These are phyloP conservation scores for Tetrahymena thermophila DNA, from an alignment of 73 alveolate genomes.

Conservation along the genomic window DNA sequence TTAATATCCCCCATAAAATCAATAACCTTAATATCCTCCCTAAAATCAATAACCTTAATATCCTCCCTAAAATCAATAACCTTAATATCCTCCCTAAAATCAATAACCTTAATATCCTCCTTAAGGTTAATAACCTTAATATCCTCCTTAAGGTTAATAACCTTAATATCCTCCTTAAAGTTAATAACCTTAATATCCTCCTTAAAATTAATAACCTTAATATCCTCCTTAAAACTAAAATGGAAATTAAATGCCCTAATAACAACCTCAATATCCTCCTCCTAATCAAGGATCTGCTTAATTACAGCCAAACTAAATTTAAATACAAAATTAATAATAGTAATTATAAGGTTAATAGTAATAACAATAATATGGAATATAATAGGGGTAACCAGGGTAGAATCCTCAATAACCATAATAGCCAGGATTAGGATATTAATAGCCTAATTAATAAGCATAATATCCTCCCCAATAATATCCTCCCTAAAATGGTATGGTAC, in stretches of 20 bases:
- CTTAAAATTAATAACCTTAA: not conserved
- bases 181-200: not conserved
- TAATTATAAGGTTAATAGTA: not conserved
- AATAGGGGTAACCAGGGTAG: too few relatives aligned
- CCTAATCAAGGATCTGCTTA: not conserved
- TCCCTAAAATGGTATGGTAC: not conserved
- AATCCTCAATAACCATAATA: too few relatives aligned
- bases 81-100: not conserved
- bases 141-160: not conserved
- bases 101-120: not conserved
- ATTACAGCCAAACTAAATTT: not conserved
- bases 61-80: not conserved
- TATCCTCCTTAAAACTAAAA: not conserved
- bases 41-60: not conserved
- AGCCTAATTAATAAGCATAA: not conserved
- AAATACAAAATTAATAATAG: too few relatives aligned
- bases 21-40: not conserved
- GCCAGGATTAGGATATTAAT: too few relatives aligned
- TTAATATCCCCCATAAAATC: not conserved
- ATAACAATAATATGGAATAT: not conserved
- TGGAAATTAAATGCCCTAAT: not conserved
- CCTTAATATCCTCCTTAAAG: not conserved
- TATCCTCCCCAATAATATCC: not conserved
- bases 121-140: not conserved
- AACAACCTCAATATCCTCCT: not conserved